Evolutionary conservation across 768 basidiomycete genomes (phyloP).

Genomic region (Ramaria rubella): DNA sequence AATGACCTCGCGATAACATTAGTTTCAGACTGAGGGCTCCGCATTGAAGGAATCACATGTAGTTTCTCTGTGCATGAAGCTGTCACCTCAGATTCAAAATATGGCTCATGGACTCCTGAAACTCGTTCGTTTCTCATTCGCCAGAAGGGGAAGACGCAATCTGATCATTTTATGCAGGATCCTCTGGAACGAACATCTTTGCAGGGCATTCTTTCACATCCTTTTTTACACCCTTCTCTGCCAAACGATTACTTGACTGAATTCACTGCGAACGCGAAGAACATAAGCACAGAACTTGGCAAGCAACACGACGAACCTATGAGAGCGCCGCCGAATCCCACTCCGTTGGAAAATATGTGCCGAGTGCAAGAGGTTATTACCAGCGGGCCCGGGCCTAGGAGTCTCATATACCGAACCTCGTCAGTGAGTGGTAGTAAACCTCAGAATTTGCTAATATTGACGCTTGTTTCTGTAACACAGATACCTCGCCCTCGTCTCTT

Average conservation of each 20-base stretch:
- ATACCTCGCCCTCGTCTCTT: background rate
- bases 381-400: too few relatives aligned
- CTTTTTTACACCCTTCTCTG: conserved; percentile 25
- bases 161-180: conserved; percentile 16
- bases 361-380: too few relatives aligned
- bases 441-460: too few relatives aligned
- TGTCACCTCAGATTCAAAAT: conserved; percentile 20
- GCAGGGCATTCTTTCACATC: conserved; percentile 23
- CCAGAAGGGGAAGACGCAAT: too few relatives aligned
- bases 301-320: too few relatives aligned
- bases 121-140: conserved; percentile 14
- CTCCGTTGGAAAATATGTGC: too few relatives aligned
- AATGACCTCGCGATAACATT: too few relatives aligned
- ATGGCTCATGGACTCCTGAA: conserved; percentile 19
- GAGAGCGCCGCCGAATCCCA: too few relatives aligned
- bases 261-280: background rate
- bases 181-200: conserved; percentile 25
- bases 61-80: conserved; percentile 20
- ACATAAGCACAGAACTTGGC: background rate
- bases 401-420: too few relatives aligned
- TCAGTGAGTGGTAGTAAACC: too few relatives aligned
- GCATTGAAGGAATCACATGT: conserved; percentile 5
- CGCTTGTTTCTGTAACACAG: too few relatives aligned
- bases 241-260: conserved; percentile 14
- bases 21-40: background rate